phyloP scores from a whole-genome alignment of 441 rosid species.

The Biscutella auriculata region DNA sequence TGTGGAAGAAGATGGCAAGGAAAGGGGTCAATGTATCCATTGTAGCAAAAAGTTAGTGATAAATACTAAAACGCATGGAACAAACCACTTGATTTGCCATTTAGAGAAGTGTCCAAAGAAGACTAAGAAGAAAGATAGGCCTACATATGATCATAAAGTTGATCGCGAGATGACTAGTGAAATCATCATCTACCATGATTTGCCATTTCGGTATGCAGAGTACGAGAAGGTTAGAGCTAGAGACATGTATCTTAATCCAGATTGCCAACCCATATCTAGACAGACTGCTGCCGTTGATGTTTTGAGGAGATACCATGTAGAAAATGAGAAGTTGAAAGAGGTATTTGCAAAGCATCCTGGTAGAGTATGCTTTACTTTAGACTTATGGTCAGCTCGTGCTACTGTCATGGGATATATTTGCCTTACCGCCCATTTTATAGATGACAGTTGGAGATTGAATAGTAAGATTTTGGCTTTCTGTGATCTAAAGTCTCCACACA shows the following conservation, averaged over 20 bases:
- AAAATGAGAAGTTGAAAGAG: not conserved
- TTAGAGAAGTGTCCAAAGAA: not conserved
- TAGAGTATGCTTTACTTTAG: not conserved
- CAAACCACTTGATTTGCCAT: not conserved
- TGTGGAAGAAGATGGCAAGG: too few species aligned
- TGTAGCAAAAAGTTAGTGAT: too few species aligned
- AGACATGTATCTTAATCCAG: not conserved
- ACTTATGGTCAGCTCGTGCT: not conserved
- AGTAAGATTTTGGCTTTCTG: not conserved
- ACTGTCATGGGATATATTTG: not conserved
- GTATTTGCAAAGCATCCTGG: not conserved
- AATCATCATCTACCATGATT: not conserved
- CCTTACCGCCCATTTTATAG: not conserved
- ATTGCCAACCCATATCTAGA: not conserved
- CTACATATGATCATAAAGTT: not conserved
- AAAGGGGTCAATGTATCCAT: too few species aligned
- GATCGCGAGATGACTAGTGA: slow-evolving; percentile 15
- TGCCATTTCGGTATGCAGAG: not conserved
- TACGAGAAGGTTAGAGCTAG: not conserved
- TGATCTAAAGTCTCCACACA: not conserved
- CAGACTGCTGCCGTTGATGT: not conserved
- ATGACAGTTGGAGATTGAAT: not conserved
- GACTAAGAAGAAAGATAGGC: not conserved
- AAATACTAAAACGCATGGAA: not conserved
- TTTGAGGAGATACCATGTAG: not conserved